Conservation (phyloP, 208 protist species). For the Blastocrithidia nonstop region DNA sequence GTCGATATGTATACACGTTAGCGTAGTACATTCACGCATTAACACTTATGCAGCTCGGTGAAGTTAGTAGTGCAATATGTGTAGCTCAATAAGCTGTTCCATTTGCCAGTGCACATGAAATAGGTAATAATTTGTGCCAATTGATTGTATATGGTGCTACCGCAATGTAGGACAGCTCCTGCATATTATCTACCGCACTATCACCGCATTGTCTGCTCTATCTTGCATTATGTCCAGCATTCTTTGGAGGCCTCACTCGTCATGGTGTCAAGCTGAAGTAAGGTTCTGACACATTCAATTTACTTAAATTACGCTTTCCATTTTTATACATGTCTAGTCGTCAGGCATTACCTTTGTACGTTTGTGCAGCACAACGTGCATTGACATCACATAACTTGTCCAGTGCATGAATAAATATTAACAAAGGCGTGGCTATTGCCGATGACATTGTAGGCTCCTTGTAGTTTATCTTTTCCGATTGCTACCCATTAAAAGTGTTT, state of each 20-base stretch:
- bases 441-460: slow-evolving; percentile 62
- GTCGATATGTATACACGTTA: slow-evolving; percentile 21
- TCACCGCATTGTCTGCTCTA: slow-evolving; percentile 35
- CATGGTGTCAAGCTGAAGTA: slow-evolving; percentile 17
- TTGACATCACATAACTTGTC: slow-evolving; percentile 16
- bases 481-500: slow-evolving; percentile 50
- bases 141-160: slow-evolving; percentile 23
- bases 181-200: slow-evolving; percentile 21
- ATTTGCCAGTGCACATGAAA: slow-evolving; percentile 4
- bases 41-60: slow-evolving; percentile 49
- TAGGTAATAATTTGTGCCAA: slow-evolving; percentile 20
- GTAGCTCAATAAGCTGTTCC: slow-evolving; percentile 15
- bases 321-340: slow-evolving; percentile 27
- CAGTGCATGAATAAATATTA: too few species aligned
- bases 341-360: slow-evolving; percentile 48
- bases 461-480: slow-evolving; percentile 57
- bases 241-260: slow-evolving; percentile 48
- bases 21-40: slow-evolving; percentile 54
- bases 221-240: slow-evolving; percentile 37
- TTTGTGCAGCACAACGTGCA: slow-evolving; percentile 49
- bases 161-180: slow-evolving; percentile 46
- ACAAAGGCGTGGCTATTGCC: slow-evolving; percentile 44
- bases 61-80: slow-evolving; percentile 19
- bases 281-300: slow-evolving; percentile 9
- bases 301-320: slow-evolving; percentile 32